A percentile compares a stretch with the other conserved stretches of the same genome.
Conservation (phyloP, 345 rosid genomes). For the Sisymbrium irio region DNA sequence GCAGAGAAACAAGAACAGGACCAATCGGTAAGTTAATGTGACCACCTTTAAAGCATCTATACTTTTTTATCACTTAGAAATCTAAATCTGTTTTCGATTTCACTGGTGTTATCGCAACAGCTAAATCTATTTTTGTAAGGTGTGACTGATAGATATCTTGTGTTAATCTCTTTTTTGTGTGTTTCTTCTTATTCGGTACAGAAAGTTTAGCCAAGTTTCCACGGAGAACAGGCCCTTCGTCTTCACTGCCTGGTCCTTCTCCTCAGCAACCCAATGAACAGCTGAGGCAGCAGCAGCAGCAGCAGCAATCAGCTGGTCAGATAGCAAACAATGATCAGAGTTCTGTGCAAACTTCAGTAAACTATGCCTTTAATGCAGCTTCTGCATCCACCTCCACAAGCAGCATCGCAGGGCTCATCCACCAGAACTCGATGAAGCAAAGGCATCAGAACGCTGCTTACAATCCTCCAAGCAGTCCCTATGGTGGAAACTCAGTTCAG, state of each 20-base stretch:
- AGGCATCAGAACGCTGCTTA: constrained; percentile 73
- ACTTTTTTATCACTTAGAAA: not conserved
- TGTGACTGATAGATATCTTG: not conserved
- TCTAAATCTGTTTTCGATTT: not conserved
- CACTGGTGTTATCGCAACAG: not conserved
- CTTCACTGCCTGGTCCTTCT: constrained; percentile 48
- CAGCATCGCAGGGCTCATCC: constrained; percentile 81
- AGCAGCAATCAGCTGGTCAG: constrained; percentile 40
- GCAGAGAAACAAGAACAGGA: constrained; percentile 85
- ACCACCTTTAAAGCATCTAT: not conserved
- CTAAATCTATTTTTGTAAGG: not conserved
- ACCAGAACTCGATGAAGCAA: constrained; percentile 84
- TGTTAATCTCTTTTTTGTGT: not conserved
- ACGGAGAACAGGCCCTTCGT: constrained; percentile 58
- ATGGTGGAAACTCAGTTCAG: constrained; percentile 73
- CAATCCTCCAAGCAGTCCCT: constrained; percentile 68
- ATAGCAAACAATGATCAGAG: constrained; percentile 49
- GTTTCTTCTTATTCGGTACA: constrained; percentile 31
- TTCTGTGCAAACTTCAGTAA: constrained; percentile 49
- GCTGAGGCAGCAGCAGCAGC: constrained; percentile 37
- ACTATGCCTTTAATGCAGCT: constrained; percentile 53
- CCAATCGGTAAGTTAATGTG: constrained; percentile 78
- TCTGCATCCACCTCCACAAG: constrained; percentile 65
- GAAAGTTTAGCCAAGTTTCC: constrained; percentile 98
- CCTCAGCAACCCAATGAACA: constrained; percentile 67